Evolutionary conservation across 805 yeast genomes (phyloP), one percentile per base, ranked within the genome.

Genomic region (Barnettozyma botsteinii): DNA sequence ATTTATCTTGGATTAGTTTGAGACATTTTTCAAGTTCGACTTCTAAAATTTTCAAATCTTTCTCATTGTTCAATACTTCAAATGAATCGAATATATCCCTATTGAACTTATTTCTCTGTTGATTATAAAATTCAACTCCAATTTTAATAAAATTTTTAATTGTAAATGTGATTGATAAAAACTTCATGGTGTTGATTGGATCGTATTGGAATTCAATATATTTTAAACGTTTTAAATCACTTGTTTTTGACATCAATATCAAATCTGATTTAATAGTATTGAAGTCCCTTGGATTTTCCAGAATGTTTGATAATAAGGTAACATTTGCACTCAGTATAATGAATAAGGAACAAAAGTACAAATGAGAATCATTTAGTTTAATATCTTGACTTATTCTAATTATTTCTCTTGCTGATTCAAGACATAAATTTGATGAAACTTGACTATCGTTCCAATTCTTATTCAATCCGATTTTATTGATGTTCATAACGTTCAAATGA

Each of bases 371-470:
- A 5, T 17, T 29, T 11, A 29, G 13, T 15, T 24, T 32, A 2
- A 42, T 34, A 8, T 31, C 25, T 32, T 35, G 37, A 11, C 35
- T 29, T 4, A 42, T 27, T 24, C 38, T 29, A 18, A 42, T 38
- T 10, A 42, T 42, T n/a, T 42, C 42, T 32, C 40, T 31, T 9
- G 42, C 35, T 32, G 46, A 35, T 4, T 42, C 35, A 8, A 42
- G 25, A 25, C 46, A 42, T 13, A 38, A 13, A 11, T 32, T 35
- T 7, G 42, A 14, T 11, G 38, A 37, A 6, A 29, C 30, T 13
- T 24, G 31, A 18, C 40, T 29, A 33, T 33, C 38, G 6, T 37
- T 33, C 43, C 46, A 46, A 9, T 35, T 26, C 25, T 37, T 46
- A 13, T 36, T 37, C 5, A 43, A 14, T 1, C 38, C 40, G n/a